Evolutionary conservation across 345 rosid genomes (phyloP), one percentile per base, ranked within the genome.

Genomic region (Firmiana major): DNA sequence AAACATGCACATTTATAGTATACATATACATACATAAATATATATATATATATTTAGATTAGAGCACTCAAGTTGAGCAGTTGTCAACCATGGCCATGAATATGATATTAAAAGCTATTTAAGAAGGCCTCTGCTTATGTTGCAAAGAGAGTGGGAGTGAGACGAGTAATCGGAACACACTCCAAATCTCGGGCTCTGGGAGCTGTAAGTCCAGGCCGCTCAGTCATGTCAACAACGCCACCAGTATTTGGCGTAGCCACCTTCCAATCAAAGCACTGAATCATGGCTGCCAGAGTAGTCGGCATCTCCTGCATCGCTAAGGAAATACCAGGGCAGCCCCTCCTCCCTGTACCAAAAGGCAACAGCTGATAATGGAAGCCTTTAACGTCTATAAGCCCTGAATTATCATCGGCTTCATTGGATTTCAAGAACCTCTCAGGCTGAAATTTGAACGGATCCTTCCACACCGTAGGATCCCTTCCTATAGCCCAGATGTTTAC

Each of bases 331-430:
- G 89, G 88, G 36, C 89, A 88, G 6, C 86, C 86, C 77, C 90
- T 81, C 66, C 89, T 75, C 1, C 89, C 90, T 1, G 81, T 79
- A 1, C 90, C 90, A 12, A 88, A 88, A 0, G 90, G 90, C 71
- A 88, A n/a, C 21, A 84, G 7, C 75, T 84, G 79, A 17, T 54
- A 85, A 71, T 82, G 82, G 15, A 80, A 80, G 21, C 90, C 87
- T 75, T 43, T 85, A 6, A 88, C 54, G 53, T 88, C 87, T 5
- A 83, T 74, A 0, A 17, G 15, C 5, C 1, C 38, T 17, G 34
- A 26, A 17, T 1, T 5, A 6, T 13, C 4, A 48, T 28, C 42
- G 15, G 2, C 16, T 0, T 9, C 11, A 2, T 24, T 2, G 3
- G 59, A 6, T 54, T 19, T 54, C 59, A 81, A 45, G 74, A 88